A percentile compares a stretch with the other conserved stretches of the same genome.
Evolutionary conservation across 139 green algal genomes (phyloP).

Genomic region (Edaphochlamys debaryana): DNA sequence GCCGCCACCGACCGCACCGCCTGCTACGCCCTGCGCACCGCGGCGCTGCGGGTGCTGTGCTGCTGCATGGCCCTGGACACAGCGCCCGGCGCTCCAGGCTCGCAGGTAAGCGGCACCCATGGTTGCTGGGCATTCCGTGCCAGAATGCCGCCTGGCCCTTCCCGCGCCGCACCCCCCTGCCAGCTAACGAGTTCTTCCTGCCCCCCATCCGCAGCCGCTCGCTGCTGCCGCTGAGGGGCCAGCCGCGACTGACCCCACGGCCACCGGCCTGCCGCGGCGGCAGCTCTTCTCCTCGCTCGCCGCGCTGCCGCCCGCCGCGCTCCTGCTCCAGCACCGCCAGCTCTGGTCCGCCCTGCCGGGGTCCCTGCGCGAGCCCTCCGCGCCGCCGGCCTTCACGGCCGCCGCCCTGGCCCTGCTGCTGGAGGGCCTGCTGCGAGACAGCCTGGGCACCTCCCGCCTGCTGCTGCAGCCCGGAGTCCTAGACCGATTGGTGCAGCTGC

Average conservation of each 20-base stretch:
- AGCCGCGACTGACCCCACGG: too few relatives aligned
- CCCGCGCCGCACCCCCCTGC: too few relatives aligned
- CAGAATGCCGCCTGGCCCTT: too few relatives aligned
- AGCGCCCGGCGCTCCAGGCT: neutral
- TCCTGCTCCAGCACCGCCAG: constrained; percentile 43
- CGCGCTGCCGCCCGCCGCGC: neutral
- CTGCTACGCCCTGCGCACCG: constrained; percentile 48
- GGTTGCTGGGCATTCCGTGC: too few relatives aligned
- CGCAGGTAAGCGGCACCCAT: neutral
- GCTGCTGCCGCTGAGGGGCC: too few relatives aligned
- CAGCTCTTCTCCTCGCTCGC: constrained; percentile 33
- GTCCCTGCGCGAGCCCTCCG: constrained; percentile 32
- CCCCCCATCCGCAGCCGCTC: too few relatives aligned
- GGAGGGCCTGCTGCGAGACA: constrained; percentile 41
- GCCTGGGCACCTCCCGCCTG: constrained; percentile 7
- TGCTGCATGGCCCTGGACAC: constrained; percentile 27
- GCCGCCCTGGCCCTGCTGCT: constrained; percentile 43
- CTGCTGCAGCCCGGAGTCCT: constrained; percentile 22
- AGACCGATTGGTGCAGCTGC: constrained; percentile 29
- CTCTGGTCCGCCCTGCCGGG: constrained; percentile 50
- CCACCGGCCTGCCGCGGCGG: constrained; percentile 10
- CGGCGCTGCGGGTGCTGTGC: constrained; percentile 51
- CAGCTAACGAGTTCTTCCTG: too few relatives aligned
- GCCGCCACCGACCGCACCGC: constrained; percentile 23
- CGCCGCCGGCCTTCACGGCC: constrained; percentile 23